Conservation (phyloP, 257 asterid genomes). For the Solanum bukasovii region DNA sequence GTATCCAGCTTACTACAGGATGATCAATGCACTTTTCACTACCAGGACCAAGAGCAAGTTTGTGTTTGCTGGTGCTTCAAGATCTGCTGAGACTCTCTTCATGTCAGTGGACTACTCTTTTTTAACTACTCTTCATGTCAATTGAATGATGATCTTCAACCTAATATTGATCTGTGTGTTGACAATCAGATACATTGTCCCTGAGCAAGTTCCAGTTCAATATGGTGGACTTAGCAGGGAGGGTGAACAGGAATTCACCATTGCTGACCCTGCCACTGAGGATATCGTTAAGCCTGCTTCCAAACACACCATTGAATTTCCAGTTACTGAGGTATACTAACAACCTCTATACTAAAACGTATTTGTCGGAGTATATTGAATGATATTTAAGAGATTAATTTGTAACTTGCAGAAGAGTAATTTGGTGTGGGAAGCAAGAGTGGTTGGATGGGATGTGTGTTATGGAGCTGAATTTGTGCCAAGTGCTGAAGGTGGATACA, state of each 20-base stretch:
- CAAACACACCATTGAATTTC: constrained; percentile 49
- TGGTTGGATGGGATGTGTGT: constrained; percentile 48
- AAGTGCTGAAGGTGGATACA: constrained; percentile 51
- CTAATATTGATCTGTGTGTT: background rate
- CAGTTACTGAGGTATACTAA: constrained; percentile 36
- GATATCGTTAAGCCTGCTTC: constrained; percentile 40
- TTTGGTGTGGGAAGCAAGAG: constrained; percentile 59
- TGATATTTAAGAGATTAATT: background rate
- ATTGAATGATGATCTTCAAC: background rate
- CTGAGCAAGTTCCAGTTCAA: constrained; percentile 57
- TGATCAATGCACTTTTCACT: constrained; percentile 72
- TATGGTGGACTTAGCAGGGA: constrained; percentile 64
- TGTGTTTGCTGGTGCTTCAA: constrained; percentile 67
- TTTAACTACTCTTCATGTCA: background rate
- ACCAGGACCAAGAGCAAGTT: constrained; percentile 83
- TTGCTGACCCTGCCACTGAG: constrained; percentile 39
- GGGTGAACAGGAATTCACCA: constrained; percentile 39
- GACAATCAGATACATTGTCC: constrained; percentile 44
- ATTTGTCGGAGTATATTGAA: background rate
- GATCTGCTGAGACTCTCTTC: constrained; percentile 63
- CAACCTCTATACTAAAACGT: background rate
- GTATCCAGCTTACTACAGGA: constrained; percentile 68
- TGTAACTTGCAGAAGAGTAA: constrained; percentile 30
- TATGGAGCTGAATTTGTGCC: constrained; percentile 67
- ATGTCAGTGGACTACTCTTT: constrained; percentile 24